Evolutionary conservation across 1,139 yeast genomes (phyloP), one percentile per base, ranked within the genome.

Genomic region (Suhomyces wounanorum): DNA sequence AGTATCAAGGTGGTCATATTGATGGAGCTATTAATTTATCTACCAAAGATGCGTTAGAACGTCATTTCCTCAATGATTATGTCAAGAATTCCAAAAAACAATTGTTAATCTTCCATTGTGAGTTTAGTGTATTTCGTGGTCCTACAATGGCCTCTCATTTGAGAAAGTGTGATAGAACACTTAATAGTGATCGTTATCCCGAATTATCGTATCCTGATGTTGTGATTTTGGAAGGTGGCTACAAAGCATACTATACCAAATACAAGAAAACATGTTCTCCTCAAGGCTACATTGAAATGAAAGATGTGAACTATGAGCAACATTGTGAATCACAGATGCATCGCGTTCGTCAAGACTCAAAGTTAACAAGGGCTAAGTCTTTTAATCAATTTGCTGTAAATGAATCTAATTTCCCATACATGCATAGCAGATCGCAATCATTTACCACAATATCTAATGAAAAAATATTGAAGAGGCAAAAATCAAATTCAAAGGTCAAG

Each of bases 1-100:
- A 94, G 68, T 95, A 72, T 66, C 77, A 81, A 38, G 98, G 99
- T 26, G 99, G 99, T 31, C 99, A 95, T 68, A 89, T 94, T 45
- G 80, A 77, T 42, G 85, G 89, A 43, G 96, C 99, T 11, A 62
- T 88, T 50, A 94, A 94, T 66, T 77, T 91, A 39, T 84, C 89
- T 41, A 80, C 87, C 43, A 86, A 87, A 58, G 82, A 81, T 52
- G 85, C 82, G 47, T 72, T 94, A 46, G 94, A 88, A 61, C 70
- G 77, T 33, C 66, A 57, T 44, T 78, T 84, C 52, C 58, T 73
- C 66, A 18, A 18, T 6, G 11, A 21, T 17, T 31, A 31, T 1
- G 18, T 14, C 13, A 18, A 18, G n/a, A 14, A 14, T 44, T 30
- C 43, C 46, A 64, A 67, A 49, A 71, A 78, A 45, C 67, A 70